Evolutionary conservation across 23 red algal genomes (phyloP).

Genomic region (Gracilaria vermiculophylla): DNA sequence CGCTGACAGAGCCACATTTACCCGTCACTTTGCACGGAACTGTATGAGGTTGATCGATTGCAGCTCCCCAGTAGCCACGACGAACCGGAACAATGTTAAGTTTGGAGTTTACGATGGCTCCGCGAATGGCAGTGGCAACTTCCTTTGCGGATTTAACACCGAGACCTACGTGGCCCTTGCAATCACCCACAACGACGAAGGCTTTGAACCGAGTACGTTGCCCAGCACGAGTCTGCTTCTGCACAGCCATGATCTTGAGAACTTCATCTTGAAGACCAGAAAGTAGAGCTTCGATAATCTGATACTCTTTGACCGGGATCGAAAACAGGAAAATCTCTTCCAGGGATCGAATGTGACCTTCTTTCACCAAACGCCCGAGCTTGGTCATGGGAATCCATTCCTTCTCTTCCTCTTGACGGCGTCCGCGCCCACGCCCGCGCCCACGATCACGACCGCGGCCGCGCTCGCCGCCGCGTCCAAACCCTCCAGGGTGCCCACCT

Average conservation of each 20-base stretch:
- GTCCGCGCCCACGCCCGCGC: conserved; percentile 69
- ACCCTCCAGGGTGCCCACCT: conserved; percentile 80
- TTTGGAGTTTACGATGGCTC: conserved; percentile 96
- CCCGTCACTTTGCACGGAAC: conserved; percentile 99
- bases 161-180: conserved; percentile 93
- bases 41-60: conserved; percentile 93
- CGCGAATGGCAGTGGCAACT: conserved; percentile 98
- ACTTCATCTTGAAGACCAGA: conserved; percentile 93
- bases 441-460: conserved; percentile 83
- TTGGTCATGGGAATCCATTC: conserved; percentile 99
- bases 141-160: conserved; percentile 98
- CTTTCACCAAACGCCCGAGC: conserved; percentile 96
- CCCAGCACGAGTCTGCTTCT: conserved; percentile 99
- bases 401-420: conserved; percentile 88
- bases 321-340: conserved; percentile 99
- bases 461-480: conserved; percentile 71
- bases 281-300: conserved; percentile 93
- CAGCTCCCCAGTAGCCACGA: conserved; percentile 97
- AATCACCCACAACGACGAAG: conserved; percentile 97
- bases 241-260: conserved; percentile 99
- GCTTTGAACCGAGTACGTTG: conserved; percentile 99
- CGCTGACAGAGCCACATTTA: conserved; percentile 92
- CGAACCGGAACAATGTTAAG: conserved; percentile 96
- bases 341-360: conserved; percentile 91
- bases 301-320: conserved; percentile 95